phyloP scores from a whole-genome alignment of 73 alveolate genomes.

The Stentor roeselii region DNA sequence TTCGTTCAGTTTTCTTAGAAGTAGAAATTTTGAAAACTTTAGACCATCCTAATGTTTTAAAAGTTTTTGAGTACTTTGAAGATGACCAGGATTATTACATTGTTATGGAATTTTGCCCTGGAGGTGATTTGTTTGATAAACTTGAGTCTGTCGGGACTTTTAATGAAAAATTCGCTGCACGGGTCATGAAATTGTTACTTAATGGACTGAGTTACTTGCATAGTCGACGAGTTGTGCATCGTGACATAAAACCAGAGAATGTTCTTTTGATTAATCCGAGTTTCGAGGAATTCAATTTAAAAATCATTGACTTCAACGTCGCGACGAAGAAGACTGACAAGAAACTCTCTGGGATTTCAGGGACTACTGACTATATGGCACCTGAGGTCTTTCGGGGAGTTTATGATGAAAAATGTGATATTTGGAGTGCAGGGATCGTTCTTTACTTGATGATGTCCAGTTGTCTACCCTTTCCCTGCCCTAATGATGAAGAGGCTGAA shows the following conservation, averaged over 20 bases:
- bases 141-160: constrained; percentile 77
- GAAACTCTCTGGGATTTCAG: background rate
- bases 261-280: constrained; percentile 14
- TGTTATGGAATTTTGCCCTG: constrained; percentile 85
- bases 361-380: constrained; percentile 18
- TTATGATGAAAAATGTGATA: constrained; percentile 17
- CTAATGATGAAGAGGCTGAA: background rate
- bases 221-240: constrained; percentile 58
- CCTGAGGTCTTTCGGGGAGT: background rate
- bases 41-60: constrained; percentile 57
- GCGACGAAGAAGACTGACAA: background rate
- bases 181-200: constrained; percentile 59
- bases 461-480: background rate
- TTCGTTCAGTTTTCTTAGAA: constrained; percentile 28
- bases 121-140: constrained; percentile 82
- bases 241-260: constrained; percentile 74
- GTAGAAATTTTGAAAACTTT: constrained; percentile 40
- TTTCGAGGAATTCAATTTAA: constrained; percentile 7
- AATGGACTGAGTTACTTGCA: constrained; percentile 76
- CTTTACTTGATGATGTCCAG: background rate
- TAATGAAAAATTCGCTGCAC: constrained; percentile 71
- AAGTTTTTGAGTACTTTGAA: constrained; percentile 80
- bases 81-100: constrained; percentile 68
- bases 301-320: background rate
- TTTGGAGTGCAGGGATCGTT: constrained; percentile 16